These are phyloP conservation scores for Microthlaspi erraticum DNA, from an alignment of 345 rosid species.

Conservation along the genomic window DNA sequence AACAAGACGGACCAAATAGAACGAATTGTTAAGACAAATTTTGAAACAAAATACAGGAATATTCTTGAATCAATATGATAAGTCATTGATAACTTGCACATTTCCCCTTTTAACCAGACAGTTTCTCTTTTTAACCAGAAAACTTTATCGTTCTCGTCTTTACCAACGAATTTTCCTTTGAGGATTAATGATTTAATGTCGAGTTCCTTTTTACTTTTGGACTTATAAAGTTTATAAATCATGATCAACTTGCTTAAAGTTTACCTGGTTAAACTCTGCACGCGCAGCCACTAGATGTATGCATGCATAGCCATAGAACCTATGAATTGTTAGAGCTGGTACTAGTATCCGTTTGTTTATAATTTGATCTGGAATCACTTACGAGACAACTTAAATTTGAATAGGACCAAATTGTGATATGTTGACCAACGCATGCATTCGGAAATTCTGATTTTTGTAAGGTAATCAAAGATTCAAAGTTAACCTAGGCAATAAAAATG, in stretches of 20 bases:
- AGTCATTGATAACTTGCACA: constrained; percentile 6
- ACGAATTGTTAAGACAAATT: background rate
- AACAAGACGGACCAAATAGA: constrained; percentile 11
- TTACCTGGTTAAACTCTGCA: constrained; percentile 44
- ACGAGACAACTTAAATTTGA: constrained; percentile 1
- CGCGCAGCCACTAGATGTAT: constrained; percentile 41
- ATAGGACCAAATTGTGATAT: background rate
- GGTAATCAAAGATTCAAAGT: background rate
- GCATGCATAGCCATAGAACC: constrained; percentile 25
- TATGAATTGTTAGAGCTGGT: constrained; percentile 13
- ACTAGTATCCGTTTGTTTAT: background rate
- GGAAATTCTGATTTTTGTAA: background rate
- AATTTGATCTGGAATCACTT: background rate
- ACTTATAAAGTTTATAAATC: constrained; percentile 19
- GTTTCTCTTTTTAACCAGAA: constrained; percentile 3
- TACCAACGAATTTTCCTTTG: constrained; percentile 26
- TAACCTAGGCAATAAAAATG: constrained; percentile 24
- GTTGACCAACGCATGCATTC: background rate
- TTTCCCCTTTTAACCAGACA: constrained; percentile 23
- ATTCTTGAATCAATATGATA: background rate
- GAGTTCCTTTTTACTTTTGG: constrained; percentile 28
- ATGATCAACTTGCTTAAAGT: constrained; percentile 44
- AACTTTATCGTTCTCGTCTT: background rate
- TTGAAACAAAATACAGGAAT: constrained; percentile 1
- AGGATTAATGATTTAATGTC: constrained; percentile 5